These are phyloP conservation scores for Alternaria triticina DNA, from an alignment of 2,329 filamentous ascomycete genomes.

Conservation along the genomic window DNA sequence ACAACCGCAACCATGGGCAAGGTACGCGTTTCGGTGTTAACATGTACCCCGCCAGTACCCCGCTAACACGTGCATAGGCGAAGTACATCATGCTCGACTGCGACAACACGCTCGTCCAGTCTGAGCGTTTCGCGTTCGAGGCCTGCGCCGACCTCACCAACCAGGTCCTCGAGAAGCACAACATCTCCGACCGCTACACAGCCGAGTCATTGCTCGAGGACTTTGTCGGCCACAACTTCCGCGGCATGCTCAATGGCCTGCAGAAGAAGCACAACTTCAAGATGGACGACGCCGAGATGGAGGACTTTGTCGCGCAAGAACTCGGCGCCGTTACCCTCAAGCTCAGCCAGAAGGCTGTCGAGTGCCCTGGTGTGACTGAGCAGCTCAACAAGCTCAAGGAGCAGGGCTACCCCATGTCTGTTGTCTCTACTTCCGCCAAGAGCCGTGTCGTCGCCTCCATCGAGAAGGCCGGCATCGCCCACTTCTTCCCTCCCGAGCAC, in stretches of 20 bases:
- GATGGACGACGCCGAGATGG: constrained; percentile 71
- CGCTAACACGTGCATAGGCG: constrained; percentile 42
- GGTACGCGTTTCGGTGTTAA: constrained; percentile 19
- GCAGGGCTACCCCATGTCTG: constrained; percentile 74
- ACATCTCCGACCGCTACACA: constrained; percentile 73
- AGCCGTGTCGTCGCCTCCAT: constrained; percentile 79
- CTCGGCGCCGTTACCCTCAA: constrained; percentile 85
- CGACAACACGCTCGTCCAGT: constrained; percentile 92
- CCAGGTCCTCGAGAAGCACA: constrained; percentile 74
- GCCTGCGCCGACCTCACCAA: constrained; percentile 90
- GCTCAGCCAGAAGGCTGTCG: constrained; percentile 70
- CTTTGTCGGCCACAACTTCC: constrained; percentile 94
- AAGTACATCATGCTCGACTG: constrained; percentile 62
- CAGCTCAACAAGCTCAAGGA: constrained; percentile 70
- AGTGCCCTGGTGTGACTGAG: constrained; percentile 72
- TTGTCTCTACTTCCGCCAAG: constrained; percentile 82
- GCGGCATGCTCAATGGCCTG: constrained; percentile 82
- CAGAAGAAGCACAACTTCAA: constrained; percentile 77
- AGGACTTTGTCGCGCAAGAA: constrained; percentile 76
- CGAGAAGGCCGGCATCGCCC: constrained; percentile 77
- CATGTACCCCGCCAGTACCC: constrained; percentile 24
- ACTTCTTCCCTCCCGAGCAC: constrained; percentile 76
- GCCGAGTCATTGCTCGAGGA: constrained; percentile 79
- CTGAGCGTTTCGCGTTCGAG: constrained; percentile 89
- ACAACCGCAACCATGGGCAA: constrained; percentile 41